phyloP scores from a whole-genome alignment of 768 basidiomycete genomes.

The Lactifluus pinguis region DNA sequence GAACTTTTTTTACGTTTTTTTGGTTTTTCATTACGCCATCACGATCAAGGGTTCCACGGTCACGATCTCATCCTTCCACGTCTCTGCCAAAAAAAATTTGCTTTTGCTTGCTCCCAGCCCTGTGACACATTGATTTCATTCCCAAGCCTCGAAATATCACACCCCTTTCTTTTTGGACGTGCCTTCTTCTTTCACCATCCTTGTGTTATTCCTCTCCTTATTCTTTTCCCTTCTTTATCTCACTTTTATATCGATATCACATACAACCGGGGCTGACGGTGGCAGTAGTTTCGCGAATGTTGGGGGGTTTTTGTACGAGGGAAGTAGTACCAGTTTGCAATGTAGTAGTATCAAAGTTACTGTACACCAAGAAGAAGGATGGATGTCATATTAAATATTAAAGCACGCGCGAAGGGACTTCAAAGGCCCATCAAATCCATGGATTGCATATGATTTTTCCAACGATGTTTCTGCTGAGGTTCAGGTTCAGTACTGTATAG shows the following conservation, averaged over 20 bases:
- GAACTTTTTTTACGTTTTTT: neutral
- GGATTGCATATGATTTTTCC: too few relatives aligned
- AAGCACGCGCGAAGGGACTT: too few relatives aligned
- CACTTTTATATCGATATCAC: neutral
- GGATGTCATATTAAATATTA: too few relatives aligned
- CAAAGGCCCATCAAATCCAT: too few relatives aligned
- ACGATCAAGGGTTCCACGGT: neutral
- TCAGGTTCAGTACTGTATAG: too few relatives aligned
- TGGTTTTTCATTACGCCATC: slow-evolving; percentile 1
- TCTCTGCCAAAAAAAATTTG: neutral
- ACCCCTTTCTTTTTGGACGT: neutral
- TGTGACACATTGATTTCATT: neutral
- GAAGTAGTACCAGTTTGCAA: slow-evolving; percentile 13
- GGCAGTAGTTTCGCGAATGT: neutral
- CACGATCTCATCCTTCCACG: slow-evolving; percentile 1
- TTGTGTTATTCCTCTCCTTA: slow-evolving; percentile 16
- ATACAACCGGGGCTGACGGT: neutral
- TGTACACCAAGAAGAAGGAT: neutral
- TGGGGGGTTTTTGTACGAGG: slow-evolving; percentile 6
- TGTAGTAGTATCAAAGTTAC: slow-evolving; percentile 15
- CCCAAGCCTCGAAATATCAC: neutral
- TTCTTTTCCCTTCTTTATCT: neutral
- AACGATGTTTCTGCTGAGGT: too few relatives aligned
- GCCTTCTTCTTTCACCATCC: neutral
- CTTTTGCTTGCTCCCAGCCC: neutral